phyloP scores from a whole-genome alignment of 108 stramenopile genomes.

The Nitzschia sp. region DNA sequence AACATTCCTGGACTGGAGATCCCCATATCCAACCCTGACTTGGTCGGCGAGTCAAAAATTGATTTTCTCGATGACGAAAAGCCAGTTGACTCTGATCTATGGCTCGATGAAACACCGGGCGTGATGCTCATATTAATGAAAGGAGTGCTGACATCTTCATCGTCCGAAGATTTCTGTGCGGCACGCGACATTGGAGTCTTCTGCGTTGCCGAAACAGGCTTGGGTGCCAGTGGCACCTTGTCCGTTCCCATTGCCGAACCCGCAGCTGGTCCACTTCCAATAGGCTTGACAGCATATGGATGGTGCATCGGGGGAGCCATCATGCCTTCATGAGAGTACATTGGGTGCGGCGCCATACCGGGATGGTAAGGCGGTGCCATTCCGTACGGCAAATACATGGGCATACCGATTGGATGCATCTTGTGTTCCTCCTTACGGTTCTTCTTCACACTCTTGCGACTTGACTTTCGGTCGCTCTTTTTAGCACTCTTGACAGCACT shows the following conservation, averaged over 20 bases:
- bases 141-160: not conserved
- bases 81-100: constrained; percentile 4
- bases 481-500: constrained; percentile 14
- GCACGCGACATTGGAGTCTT: constrained; percentile 11
- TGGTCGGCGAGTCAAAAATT: constrained; percentile 40
- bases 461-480: constrained; percentile 30
- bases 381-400: constrained; percentile 31
- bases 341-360: constrained; percentile 37
- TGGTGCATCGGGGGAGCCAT: constrained; percentile 14
- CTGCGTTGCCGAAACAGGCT: constrained; percentile 9
- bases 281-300: constrained; percentile 11
- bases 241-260: not conserved
- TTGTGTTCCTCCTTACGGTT: constrained; percentile 19
- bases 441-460: constrained; percentile 22
- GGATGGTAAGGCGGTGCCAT: constrained; percentile 33
- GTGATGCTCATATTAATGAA: constrained; percentile 10
- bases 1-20: constrained; percentile 28
- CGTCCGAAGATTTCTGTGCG: constrained; percentile 4
- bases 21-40: constrained; percentile 15
- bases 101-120: constrained; percentile 1
- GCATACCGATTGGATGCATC: constrained; percentile 27
- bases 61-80: constrained; percentile 30
- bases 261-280: not conserved
- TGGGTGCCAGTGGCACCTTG: constrained; percentile 33
- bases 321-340: constrained; percentile 29